Evolutionary conservation across 306 rosid genomes (phyloP), one percentile per base, ranked within the genome.

Genomic region (Mimosa pudica): DNA sequence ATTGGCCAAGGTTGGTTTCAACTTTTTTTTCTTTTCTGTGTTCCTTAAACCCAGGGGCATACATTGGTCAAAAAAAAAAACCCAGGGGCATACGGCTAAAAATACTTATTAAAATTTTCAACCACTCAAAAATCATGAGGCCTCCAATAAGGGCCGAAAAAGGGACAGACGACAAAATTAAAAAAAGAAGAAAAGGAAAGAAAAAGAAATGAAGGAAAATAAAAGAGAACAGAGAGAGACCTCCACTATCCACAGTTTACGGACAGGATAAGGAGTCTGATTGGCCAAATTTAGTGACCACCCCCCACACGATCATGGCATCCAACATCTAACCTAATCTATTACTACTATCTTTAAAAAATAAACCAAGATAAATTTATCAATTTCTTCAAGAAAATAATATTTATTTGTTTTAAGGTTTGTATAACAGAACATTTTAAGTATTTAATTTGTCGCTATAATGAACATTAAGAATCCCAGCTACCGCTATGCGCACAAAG

Each of bases 41-140:
- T 47, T 78, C 81, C 85, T 42, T 12, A 57, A 78, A 54, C 12
- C 57, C 45, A 44, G 84, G 79, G 65, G 66, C 18, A 17, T 82
- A 76, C 86, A n/a, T n/a, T n/a, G n/a, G n/a, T n/a, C n/a, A n/a
- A n/a, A n/a, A n/a, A n/a, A n/a, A n/a, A n/a, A 57, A 78, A 54
- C 12, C 57, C 45, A 44, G 84, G 79, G 65, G 66, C 18, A 17
- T 82, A 76, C 86, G 82, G 82, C 82, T 74, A 13, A 61, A 42
- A 30, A 20, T 61, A 48, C 11, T 18, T 14, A 44, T 18, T 42
- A 33, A 54, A 76, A 12, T n/a, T n/a, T 44, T 20, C 6, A 73
- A 12, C 71, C 24, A 36, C 2, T 17, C 3, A 30, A n/a, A 57
- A 57, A 60, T 24, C 61, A 6, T 42, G 47, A 14, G 44, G 46